Evolutionary conservation across 441 rosid species (phyloP), one percentile per base, ranked within the genome.

Genomic region (Populus tomentosa): DNA sequence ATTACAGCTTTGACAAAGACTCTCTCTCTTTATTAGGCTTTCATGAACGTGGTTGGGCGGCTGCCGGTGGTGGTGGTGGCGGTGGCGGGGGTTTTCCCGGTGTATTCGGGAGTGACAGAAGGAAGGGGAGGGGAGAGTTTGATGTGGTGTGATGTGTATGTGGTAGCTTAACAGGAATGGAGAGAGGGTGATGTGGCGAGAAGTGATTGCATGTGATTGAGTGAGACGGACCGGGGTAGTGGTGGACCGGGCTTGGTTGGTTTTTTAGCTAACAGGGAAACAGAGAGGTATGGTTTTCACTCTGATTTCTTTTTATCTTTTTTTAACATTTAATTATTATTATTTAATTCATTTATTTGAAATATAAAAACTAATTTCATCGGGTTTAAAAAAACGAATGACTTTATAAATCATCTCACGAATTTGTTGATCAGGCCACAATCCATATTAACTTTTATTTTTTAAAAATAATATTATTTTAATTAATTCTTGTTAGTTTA

Each of bases 181-280:
- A 69, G 21, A 68, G 36, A 67, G 36, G 35, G 40, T 67, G 35
- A 56, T 56, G 63, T 56, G 24, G 63, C 63, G 63, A 56, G 23
- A 56, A 18, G 10, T 56, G 63, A 56, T 1, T 56, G 63, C 10
- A 20, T 56, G 21, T 18, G 10, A 3, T 2, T 20, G 23, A 56
- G 63, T 56, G 75, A 21, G 82, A 9, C 64, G 75, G 74, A 77
- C 36, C 26, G 69, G 40, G 14, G 30, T 5, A 50, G 79, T 10
- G 70, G 71, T 46, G 81, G 77, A 78, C 74, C 77, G 81, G 73
- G 53, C 42, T 23, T 50, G 75, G 64, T 79, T 63, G 63, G 33
- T 67, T 73, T 74, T 33, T 21, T 61, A 74, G 74, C 63, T 64
- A 74, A 78, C 80, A 72, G 24, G 1, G 59, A 69, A 61, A 72